Base-by-base conservation (phyloP, 352 stramenopile genomes). In the Globisporangium cederbergense region DNA sequence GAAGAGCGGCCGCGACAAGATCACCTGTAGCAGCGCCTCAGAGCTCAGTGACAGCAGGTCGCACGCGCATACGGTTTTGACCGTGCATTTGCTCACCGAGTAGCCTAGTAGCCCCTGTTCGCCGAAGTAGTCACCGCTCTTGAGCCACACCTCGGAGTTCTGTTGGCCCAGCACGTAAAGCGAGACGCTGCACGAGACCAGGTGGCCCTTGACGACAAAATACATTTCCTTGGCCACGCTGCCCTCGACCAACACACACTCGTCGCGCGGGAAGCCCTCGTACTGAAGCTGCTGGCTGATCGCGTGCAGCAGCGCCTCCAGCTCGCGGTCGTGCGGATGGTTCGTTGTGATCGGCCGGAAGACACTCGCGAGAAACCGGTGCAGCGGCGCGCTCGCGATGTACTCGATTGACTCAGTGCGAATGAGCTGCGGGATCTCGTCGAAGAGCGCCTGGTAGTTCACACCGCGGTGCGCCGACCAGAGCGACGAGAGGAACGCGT, bases 381-480 rank as follows among this genome's bases (percentile, higher is more conserved):
- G 32, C 20, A 89, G 52, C 3, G 80, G 70, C 22, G 67, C 25
- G 18, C 76, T 60, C 3, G 76, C 78, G 11, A 91, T 77, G 42
- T 78, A 70, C 34, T 79, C 52, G 32, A 89, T 74, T 0, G 82
- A 72, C 42, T 91, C 75, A 22, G 73, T 77, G 7, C 74, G 77
- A 52, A 89, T 82, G 34, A 78, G 71, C 28, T 62, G 64, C 9
- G 76, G 80, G 3, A 89, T 66, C 16, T 87, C 78, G 16, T 87
- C 76, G 32, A 89, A 76, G 16, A 89, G 79, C 1, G 66, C 66
- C 51, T 81, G 74, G 55, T 88, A 87, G 58, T 79, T 78, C 9
- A 89, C 80, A 0, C 80, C 80, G 4, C 76, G 76, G 34, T 89
- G 78, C 5, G 78, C 82, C 20, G 72, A 83, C 78, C 78, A 89